A percentile compares a stretch with the other conserved stretches of the same genome.
Conservation (phyloP, 495 filamentous ascomycete species). For the Xylaria nigripes region DNA sequence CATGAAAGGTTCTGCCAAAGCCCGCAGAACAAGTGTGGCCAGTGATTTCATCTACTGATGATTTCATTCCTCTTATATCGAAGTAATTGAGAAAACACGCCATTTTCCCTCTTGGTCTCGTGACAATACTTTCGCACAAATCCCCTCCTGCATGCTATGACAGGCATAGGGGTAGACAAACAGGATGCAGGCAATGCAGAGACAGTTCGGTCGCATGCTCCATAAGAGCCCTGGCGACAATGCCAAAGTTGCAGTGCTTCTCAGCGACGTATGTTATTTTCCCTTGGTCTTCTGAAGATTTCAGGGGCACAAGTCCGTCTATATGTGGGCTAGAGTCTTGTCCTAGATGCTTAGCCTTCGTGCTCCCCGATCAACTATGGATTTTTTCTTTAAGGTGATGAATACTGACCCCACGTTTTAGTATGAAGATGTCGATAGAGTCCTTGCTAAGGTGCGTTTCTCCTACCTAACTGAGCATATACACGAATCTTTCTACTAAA, state of each 20-base stretch:
- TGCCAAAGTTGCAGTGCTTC: conserved; percentile 63
- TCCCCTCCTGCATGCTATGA: background rate
- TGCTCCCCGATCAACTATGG: background rate
- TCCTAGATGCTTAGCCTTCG: background rate
- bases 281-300: background rate
- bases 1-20: too few species aligned
- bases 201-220: conserved; percentile 65
- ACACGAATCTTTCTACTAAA: background rate
- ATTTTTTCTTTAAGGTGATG: background rate
- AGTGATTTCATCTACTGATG: too few species aligned
- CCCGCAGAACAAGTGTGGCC: too few species aligned
- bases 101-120: background rate
- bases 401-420: background rate
- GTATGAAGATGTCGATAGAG: conserved; percentile 75
- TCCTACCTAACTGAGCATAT: background rate
- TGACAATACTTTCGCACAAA: background rate
- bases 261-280: conserved; percentile 48
- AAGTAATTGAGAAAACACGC: background rate
- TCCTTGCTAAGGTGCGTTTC: conserved; percentile 57
- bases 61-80: background rate
- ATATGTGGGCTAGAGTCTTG: background rate
- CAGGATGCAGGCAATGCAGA: conserved; percentile 73
- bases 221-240: conserved; percentile 65
- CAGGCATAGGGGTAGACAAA: background rate
- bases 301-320: background rate